phyloP scores from a whole-genome alignment of 768 basidiomycete species.

The Pisolithus tinctorius region DNA sequence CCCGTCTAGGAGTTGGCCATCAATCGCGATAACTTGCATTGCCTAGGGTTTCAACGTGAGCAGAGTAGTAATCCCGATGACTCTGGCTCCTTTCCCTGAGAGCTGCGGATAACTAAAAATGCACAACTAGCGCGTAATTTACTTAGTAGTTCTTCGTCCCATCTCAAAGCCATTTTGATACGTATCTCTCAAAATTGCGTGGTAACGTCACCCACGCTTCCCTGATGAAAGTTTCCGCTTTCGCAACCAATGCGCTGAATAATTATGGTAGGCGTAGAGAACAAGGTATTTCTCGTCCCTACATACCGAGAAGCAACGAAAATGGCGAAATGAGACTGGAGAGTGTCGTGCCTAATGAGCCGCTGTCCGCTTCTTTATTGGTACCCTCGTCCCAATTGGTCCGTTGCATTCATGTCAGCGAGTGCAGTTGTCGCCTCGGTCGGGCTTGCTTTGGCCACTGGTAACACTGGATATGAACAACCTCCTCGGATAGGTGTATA shows the following conservation, averaged over 20 bases:
- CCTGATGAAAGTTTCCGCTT: constrained; percentile 35
- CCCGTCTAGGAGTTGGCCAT: too few relatives aligned
- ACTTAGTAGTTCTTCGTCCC: background rate
- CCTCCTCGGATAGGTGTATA: too few relatives aligned
- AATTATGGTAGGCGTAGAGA: constrained; percentile 37
- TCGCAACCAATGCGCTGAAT: constrained; percentile 34
- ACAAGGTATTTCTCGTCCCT: constrained; percentile 14
- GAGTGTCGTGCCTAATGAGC: constrained; percentile 15
- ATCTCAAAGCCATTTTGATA: constrained; percentile 3
- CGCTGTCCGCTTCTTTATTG: background rate
- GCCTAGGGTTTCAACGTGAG: too few relatives aligned
- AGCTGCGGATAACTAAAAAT: too few relatives aligned
- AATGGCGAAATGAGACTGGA: constrained; percentile 13
- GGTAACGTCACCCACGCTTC: constrained; percentile 1
- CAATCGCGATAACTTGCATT: too few relatives aligned
- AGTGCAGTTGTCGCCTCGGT: constrained; percentile 7
- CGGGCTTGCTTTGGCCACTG: background rate
- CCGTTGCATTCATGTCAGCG: background rate
- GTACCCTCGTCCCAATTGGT: background rate
- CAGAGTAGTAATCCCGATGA: too few relatives aligned
- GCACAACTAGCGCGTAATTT: background rate
- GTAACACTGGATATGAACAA: background rate
- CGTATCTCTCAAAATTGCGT: constrained; percentile 12
- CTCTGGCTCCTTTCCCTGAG: background rate
- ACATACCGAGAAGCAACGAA: constrained; percentile 14